phyloP scores from a whole-genome alignment of 2,329 filamentous ascomycete species.

The Aaosphaeria arxii region DNA sequence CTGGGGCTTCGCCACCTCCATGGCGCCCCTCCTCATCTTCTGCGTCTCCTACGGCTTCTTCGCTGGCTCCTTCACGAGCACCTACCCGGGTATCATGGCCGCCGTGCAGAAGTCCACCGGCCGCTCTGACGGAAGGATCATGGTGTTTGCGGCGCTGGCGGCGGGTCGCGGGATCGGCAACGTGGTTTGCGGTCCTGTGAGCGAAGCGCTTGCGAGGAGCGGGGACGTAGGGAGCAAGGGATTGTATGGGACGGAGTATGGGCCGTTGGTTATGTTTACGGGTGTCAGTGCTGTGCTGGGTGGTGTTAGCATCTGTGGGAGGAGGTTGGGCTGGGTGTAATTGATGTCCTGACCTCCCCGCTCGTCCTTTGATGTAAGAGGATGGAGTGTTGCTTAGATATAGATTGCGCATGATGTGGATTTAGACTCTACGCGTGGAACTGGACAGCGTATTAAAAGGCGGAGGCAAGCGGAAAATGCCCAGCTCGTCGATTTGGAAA shows the following conservation, averaged over 20 bases:
- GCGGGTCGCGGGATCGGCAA: conserved; percentile 51
- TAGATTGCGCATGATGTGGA: too few species aligned
- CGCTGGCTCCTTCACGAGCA: conserved; percentile 22
- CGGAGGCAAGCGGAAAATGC: too few species aligned
- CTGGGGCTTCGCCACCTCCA: conserved; percentile 46
- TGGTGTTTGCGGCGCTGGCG: conserved; percentile 47
- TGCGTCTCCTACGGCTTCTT: conserved; percentile 36
- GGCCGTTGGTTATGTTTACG: conserved; percentile 41
- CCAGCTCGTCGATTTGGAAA: too few species aligned
- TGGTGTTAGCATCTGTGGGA: conserved; percentile 19
- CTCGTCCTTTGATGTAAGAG: too few species aligned
- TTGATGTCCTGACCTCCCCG: background rate
- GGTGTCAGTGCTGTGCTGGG: conserved; percentile 38
- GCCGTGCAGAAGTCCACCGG: conserved; percentile 13
- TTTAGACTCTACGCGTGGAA: too few species aligned
- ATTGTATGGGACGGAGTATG: conserved; percentile 43
- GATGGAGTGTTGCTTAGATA: too few species aligned
- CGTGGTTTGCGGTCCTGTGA: conserved; percentile 49
- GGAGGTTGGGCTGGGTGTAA: conserved; percentile 8
- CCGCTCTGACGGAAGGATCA: conserved; percentile 36
- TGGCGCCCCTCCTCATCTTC: conserved; percentile 32
- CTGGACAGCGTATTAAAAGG: too few species aligned
- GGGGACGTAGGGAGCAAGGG: conserved; percentile 13
- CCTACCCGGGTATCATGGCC: conserved; percentile 24
- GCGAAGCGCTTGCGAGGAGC: conserved; percentile 40